Evolutionary conservation across 192 early-diverging fungal genomes (phyloP), one percentile per base, ranked within the genome.

Genomic region (Backusella australiensis): DNA sequence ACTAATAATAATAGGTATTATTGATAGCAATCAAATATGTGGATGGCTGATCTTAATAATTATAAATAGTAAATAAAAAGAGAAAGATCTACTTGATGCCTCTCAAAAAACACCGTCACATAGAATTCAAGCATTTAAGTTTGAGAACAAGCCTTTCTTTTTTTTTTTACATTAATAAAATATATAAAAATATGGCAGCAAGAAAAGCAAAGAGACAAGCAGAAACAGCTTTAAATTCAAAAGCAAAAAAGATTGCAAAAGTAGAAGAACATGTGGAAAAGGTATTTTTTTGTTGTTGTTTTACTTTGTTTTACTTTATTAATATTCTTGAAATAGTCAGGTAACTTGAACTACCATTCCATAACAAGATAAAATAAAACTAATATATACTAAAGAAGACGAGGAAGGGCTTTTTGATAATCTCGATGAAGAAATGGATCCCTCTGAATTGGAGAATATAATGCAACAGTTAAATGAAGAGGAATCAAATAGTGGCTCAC

Each of bases 381-480:
- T 59, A 59, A 59, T 12, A 26, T 3, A 8, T 29, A 63, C 11
- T 14, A 63, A 26, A 63, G 21, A 56, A 35, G 66, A 67, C 49
- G 65, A 38, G 23, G 76, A 72, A 56, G 76, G 70, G 12, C 42
- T 77, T 17, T 77, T 77, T 77, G 76, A 77, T 72, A 72, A 77
- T 49, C 75, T 76, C 34, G 75, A 76, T 53, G 68, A 76, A 59
- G 68, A 69, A 42, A 76, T 76, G 75, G 75, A 76, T 76, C 42
- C 75, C 15, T 36, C 67, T 14, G 67, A 42, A 49, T 17, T 76
- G 26, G 75, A 76, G n/a, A 34, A 76, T 36, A 67, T 70, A 26
- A 46, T 76, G 26, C 42, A 76, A 6, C 46, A 67, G 14, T 34
- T 76, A 68, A 21, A 76, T 26, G 66, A 49, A 36, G 49, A 32